phyloP scores from a whole-genome alignment of 2,329 filamentous ascomycete genomes.

The Penicillium sp. region DNA sequence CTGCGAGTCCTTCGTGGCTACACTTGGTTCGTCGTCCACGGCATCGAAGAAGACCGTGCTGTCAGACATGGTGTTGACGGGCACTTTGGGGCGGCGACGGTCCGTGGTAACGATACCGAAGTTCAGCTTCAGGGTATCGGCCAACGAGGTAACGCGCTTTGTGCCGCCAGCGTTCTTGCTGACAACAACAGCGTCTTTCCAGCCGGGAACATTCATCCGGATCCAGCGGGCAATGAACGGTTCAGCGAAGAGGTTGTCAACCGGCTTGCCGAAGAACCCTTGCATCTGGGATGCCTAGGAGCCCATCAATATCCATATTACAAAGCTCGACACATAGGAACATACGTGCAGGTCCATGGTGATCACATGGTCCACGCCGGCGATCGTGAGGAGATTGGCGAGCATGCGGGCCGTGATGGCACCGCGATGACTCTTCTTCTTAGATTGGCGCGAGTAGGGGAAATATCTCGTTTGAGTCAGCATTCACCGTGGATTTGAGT shows the following conservation, averaged over 20 bases:
- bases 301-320: slow-evolving; percentile 17
- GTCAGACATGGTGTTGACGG: slow-evolving; percentile 65
- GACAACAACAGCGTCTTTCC: slow-evolving; percentile 89
- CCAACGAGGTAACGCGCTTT: slow-evolving; percentile 93
- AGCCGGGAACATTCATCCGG: slow-evolving; percentile 79
- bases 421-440: slow-evolving; percentile 96
- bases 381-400: slow-evolving; percentile 88
- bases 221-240: slow-evolving; percentile 96
- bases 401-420: slow-evolving; percentile 97
- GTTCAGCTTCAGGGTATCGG: slow-evolving; percentile 93
- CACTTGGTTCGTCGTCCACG: slow-evolving; percentile 48
- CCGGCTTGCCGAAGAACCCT: slow-evolving; percentile 96
- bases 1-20: slow-evolving; percentile 29
- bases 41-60: slow-evolving; percentile 76
- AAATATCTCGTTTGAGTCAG: slow-evolving; percentile 67
- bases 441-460: slow-evolving; percentile 98
- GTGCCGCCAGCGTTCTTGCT: slow-evolving; percentile 98
- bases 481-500: slow-evolving; percentile 29
- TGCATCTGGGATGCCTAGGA: slow-evolving; percentile 88
- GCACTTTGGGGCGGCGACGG: slow-evolving; percentile 55
- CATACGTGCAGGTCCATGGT: slow-evolving; percentile 88
- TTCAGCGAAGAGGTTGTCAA: slow-evolving; percentile 96
- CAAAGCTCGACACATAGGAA: slow-evolving; percentile 12
- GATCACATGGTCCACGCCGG: slow-evolving; percentile 95
- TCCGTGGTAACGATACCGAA: slow-evolving; percentile 81